Evolutionary conservation across 2,329 filamentous ascomycete species (phyloP), one percentile per base, ranked within the genome.

Genomic region (Parascedosporium putredinis): DNA sequence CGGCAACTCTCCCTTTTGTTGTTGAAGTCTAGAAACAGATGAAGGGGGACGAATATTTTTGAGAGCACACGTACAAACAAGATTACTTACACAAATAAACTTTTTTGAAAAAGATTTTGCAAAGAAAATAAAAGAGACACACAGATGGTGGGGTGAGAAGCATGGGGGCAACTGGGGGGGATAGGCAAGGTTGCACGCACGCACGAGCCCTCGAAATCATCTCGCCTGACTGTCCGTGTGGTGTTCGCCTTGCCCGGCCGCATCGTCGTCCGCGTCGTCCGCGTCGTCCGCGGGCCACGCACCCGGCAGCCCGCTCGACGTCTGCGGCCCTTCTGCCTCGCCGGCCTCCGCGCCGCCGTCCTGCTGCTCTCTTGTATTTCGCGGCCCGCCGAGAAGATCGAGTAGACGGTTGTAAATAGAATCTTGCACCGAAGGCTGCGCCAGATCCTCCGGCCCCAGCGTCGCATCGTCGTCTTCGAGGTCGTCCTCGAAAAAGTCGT

Each of bases 281-380:
- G 40, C 51, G 9, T 57, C 51, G 23, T 60, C 61, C n/a, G 57
- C 59, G 14, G 65, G 65, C 65, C 65, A 67, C 27, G 62, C 60
- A 27, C 65, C 65, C 10, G 65, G 65, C 9, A 62, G 36, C 6
- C 22, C 10, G 29, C 49, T 50, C 5, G 45, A 42, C 5, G 48
- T 47, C 49, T 27, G 10, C 12, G 8, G 29, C 16, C 12, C 3
- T 10, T 16, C 47, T 8, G 54, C 55, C 36, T 44, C 45, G 18
- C 55, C 50, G 5, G 53, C 51, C 12, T 43, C 45, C 29, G 36
- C 31, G 7, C 47, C 47, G 6, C 50, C 53, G 8, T 45, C 49
- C 6, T 52, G 51, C 40, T 46, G 8, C 55, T 55, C 25, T 53
- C 36, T 45, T 53, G 51, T n/a, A 58, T 12, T 18, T 24, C 38